Evolutionary conservation across 2,329 filamentous ascomycete species (phyloP).

Genomic region (Trichophyton verrucosum): DNA sequence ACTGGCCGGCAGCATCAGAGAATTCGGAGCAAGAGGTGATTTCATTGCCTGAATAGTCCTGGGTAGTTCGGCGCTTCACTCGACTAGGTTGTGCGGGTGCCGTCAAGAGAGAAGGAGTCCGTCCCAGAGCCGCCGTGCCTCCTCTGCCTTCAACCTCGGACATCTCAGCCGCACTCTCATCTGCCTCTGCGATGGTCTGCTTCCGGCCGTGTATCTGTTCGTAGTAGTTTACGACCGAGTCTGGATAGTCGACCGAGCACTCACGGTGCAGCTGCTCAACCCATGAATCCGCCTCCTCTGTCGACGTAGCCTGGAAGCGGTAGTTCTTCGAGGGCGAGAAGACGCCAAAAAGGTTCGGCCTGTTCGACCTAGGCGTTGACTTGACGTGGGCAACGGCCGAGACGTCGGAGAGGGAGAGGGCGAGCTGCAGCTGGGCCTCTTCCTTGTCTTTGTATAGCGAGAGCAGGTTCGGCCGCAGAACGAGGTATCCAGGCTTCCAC

Average conservation of each 20-base stretch:
- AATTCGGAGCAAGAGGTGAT: constrained; percentile 76
- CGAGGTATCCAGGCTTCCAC: constrained; percentile 83
- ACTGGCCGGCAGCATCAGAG: constrained; percentile 46
- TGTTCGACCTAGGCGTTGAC: constrained; percentile 67
- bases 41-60: constrained; percentile 50
- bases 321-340: constrained; percentile 87
- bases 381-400: constrained; percentile 82
- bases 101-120: neutral
- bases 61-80: constrained; percentile 21
- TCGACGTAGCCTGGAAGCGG: constrained; percentile 66
- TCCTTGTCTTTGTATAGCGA: constrained; percentile 89
- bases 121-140: neutral
- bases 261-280: constrained; percentile 66
- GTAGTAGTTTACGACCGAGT: constrained; percentile 57
- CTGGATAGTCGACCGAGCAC: constrained; percentile 55
- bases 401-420: constrained; percentile 76
- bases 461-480: constrained; percentile 77
- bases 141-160: constrained; percentile 26
- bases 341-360: constrained; percentile 77
- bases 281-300: constrained; percentile 73
- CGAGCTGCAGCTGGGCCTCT: constrained; percentile 78
- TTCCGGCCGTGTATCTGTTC: constrained; percentile 49
- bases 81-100: constrained; percentile 13
- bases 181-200: constrained; percentile 17
- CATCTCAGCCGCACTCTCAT: constrained; percentile 31